Evolutionary conservation across 441 rosid genomes (phyloP).

Genomic region (Isatis lusitanica): DNA sequence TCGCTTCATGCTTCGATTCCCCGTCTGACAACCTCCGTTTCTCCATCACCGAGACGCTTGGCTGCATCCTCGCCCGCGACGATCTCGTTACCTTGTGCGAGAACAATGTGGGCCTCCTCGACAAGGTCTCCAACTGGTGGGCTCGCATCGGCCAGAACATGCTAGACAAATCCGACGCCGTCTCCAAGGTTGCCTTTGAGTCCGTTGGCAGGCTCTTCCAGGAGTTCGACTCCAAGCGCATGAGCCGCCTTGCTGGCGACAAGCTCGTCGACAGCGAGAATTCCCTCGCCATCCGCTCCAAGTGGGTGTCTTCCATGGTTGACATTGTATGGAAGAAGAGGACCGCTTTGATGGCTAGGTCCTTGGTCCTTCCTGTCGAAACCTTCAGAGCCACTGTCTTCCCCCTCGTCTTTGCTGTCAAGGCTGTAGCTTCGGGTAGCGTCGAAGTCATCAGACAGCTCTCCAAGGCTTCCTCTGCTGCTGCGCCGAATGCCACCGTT

Average conservation of each 20-base stretch:
- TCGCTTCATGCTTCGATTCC: constrained; percentile 83
- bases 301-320: constrained; percentile 89
- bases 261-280: constrained; percentile 95
- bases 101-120: constrained; percentile 76
- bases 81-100: constrained; percentile 90
- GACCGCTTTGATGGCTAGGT: constrained; percentile 81
- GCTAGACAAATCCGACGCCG: constrained; percentile 82
- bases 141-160: constrained; percentile 76
- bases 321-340: constrained; percentile 86
- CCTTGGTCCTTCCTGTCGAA: constrained; percentile 85
- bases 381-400: constrained; percentile 86
- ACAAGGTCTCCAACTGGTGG: constrained; percentile 94
- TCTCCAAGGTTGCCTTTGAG: constrained; percentile 92
- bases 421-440: constrained; percentile 88
- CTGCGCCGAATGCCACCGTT: constrained; percentile 41
- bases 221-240: constrained; percentile 88
- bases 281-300: constrained; percentile 85
- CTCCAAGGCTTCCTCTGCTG: constrained; percentile 51
- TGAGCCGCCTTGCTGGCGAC: constrained; percentile 95
- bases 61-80: constrained; percentile 89
- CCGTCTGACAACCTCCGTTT: constrained; percentile 71
- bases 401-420: constrained; percentile 82
- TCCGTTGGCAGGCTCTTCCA: constrained; percentile 91
- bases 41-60: constrained; percentile 89
- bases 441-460: constrained; percentile 76